A percentile compares a stretch with the other conserved stretches of the same genome.
Evolutionary conservation across 202 grass and related monocot species (phyloP).

Genomic region (Digitaria exilis): DNA sequence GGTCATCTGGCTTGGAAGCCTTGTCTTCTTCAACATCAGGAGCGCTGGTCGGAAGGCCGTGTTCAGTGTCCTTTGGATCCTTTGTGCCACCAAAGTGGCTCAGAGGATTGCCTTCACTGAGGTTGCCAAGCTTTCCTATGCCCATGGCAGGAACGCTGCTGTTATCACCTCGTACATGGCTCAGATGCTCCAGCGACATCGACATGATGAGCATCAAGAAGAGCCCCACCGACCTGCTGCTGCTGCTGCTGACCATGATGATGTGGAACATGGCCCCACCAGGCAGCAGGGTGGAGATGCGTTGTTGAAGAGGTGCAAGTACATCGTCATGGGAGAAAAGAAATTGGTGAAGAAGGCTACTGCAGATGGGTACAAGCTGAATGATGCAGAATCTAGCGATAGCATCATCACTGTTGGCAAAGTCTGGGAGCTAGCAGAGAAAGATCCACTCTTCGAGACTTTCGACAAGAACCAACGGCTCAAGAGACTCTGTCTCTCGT

Average conservation of each 20-base stretch:
- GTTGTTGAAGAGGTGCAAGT: neutral
- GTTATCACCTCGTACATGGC: conserved; percentile 19
- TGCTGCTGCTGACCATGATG: no score
- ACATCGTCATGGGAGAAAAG: conserved; percentile 36
- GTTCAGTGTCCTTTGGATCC: conserved; percentile 36
- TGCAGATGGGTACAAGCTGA: conserved; percentile 4
- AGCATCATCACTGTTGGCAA: neutral
- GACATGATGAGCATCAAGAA: neutral
- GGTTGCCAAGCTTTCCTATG: neutral
- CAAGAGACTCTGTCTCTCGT: conserved; percentile 37
- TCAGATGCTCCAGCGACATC: neutral
- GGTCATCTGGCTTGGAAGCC: conserved; percentile 13
- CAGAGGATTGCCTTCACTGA: neutral
- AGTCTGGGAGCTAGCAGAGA: neutral
- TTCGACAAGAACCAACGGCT: neutral
- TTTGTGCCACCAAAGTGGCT: neutral
- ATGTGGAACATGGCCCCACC: no score
- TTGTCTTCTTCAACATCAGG: conserved; percentile 32
- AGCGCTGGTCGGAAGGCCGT: neutral
- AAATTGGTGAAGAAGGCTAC: neutral
- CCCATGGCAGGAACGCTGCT: conserved; percentile 17
- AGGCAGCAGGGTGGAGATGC: neutral
- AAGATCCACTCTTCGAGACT: no score
- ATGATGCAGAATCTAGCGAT: neutral
- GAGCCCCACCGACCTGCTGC: neutral